Percentiles rank a stretch among this genome's conserved stretches.
These are phyloP conservation scores for Globisporangium sylvaticum DNA, from an alignment of 352 stramenopile genomes.

Conservation along the genomic window DNA sequence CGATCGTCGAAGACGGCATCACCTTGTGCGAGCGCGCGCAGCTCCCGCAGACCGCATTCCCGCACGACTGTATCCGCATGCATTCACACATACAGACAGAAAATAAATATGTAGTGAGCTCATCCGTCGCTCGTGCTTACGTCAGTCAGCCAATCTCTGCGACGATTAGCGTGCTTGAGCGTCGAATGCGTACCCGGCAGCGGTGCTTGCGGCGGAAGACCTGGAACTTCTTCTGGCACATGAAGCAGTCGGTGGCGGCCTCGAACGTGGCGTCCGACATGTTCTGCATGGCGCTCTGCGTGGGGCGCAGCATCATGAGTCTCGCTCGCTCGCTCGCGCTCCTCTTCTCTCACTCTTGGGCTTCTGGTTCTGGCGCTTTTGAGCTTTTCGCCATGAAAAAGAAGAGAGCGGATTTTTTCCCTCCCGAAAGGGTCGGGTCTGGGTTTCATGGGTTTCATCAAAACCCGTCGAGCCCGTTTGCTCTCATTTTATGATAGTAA, in stretches of 20 bases:
- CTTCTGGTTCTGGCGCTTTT: neutral
- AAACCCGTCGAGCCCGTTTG: neutral
- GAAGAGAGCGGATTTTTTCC: slow-evolving; percentile 13
- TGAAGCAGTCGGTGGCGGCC: slow-evolving; percentile 55
- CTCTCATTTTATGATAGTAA: neutral
- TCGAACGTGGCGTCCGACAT: slow-evolving; percentile 54
- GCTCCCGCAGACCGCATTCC: slow-evolving; percentile 71
- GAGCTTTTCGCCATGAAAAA: slow-evolving; percentile 8
- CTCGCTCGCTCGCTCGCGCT: neutral
- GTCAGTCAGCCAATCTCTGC: neutral
- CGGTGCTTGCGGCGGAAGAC: slow-evolving; percentile 82
- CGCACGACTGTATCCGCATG: slow-evolving; percentile 45
- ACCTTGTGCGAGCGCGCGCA: slow-evolving; percentile 77
- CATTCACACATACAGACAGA: slow-evolving; percentile 6
- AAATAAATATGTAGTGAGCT: neutral
- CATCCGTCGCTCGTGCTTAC: neutral
- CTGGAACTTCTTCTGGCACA: slow-evolving; percentile 86
- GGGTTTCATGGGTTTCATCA: neutral
- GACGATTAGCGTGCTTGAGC: neutral
- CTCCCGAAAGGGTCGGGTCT: neutral
- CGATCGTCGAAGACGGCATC: slow-evolving; percentile 55
- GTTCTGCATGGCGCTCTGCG: slow-evolving; percentile 16
- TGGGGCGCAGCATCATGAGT: slow-evolving; percentile 18
- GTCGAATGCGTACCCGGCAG: slow-evolving; percentile 41
- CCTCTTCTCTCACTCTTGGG: neutral